Evolutionary conservation across 495 filamentous ascomycete genomes (phyloP), one percentile per base, ranked within the genome.

Genomic region (Aspergillus diversus): DNA sequence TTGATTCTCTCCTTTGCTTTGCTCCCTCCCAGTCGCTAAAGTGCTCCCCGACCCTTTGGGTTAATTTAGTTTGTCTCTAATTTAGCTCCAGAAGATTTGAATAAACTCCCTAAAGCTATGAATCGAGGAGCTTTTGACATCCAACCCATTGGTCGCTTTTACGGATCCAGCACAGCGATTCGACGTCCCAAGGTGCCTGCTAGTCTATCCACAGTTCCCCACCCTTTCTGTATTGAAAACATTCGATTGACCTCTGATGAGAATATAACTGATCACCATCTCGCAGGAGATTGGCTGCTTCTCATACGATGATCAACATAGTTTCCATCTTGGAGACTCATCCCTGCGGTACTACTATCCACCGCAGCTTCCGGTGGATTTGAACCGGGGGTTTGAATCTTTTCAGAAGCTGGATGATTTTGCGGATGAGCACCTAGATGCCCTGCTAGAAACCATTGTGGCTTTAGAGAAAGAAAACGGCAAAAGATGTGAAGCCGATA

Each of bases 301-400:
- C 73, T 98, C 94, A 0, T 97, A 92, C 74, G 92, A 97, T 76
- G 81, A 90, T 11, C 72, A 92, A 12, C 96, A 90, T 73, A 67
- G 82, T n/a, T 92, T 90, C 69, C 88, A 78, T 53, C 83, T 90
- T 11, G 92, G 91, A 50, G 87, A 90, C 47, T 86, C 87, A 12
- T 93, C 92, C 0, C 67, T 99, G 43, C 83, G 84, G 51, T 97
- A 93, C 75, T 99, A 97, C 75, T 96, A 96, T 69, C 86, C 91
- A 11, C 90, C 96, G 0, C 71, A 71, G 32, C 75, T 97, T 5
- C 85, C 86, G 17, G 82, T 84, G 12, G 86, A 93, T 73, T 79
- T 99, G 46, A 92, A 87, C 21, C 74, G 78, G 9, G 95, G 95
- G 12, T 97, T 90, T 71, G 87, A 92, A n/a, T 84, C 75, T 4